Evolutionary conservation across 2,329 filamentous ascomycete species (phyloP), one percentile per base, ranked within the genome.

Genomic region (Alternaria longipes): DNA sequence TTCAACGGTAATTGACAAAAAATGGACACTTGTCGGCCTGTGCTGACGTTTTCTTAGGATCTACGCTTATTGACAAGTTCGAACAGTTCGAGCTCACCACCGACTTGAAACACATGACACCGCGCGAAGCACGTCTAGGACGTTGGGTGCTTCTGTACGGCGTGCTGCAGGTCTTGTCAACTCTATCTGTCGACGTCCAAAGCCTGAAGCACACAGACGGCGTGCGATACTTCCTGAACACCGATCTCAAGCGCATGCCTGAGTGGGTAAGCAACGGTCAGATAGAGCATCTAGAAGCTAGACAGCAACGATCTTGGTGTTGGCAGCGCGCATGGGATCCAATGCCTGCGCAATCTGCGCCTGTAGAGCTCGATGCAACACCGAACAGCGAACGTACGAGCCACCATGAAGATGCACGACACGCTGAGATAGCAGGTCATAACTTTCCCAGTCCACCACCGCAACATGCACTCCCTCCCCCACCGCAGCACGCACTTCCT

Each of bases 141-240:
- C 78, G 79, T 14, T 82, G 81, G 81, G 69, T 82, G 22, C 76
- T 82, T 8, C 66, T 82, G 26, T 81, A 82, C 58, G 78, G 75
- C 36, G 73, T 80, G 45, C 64, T 82, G 2, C 81, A 82, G 64
- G 71, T 80, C 8, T 73, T 82, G 4, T 80, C 79, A 9, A 79
- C 72, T 2, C 66, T 82, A 5, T 80, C 80, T 11, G 79, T 81
- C 54, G 80, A 82, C 54, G 76, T 79, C 0, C 71, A 73, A 26
- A 75, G 73, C 5, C 72, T 82, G 36, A 76, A 74, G 26, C 76
- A 78, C 62, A 77, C 68, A 6, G 71, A 77, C 12, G 74, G 74
- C 5, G 77, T 81, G 4, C 68, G 69, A 4, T 81, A 82, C 65
- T 80, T 81, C 64, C 72, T 82, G 32, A 80, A 75, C 57, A 74